These are phyloP conservation scores for Acarospora socialis DNA, from an alignment of 2,329 filamentous ascomycete species.

Conservation along the genomic window DNA sequence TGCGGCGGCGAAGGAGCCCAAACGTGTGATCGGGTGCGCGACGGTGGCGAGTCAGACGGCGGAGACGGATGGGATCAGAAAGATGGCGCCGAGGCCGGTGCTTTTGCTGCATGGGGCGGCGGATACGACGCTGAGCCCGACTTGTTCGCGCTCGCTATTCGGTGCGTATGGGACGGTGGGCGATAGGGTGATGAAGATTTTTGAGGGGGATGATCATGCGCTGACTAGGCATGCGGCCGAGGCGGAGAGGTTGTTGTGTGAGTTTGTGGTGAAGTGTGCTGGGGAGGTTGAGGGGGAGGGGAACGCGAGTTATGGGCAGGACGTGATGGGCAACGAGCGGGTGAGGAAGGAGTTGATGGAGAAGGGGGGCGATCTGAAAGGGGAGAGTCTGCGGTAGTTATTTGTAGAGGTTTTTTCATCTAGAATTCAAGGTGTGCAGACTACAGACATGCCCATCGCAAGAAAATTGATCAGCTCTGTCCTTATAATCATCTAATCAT, in stretches of 20 bases:
- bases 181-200: conserved; percentile 23
- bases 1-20: conserved; percentile 19
- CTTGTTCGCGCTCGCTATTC: conserved; percentile 25
- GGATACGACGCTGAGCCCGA: conserved; percentile 22
- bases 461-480: too few relatives aligned
- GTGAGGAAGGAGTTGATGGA: not conserved
- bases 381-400: too few relatives aligned
- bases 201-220: conserved; percentile 29
- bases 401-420: too few relatives aligned
- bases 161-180: conserved; percentile 23
- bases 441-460: too few relatives aligned
- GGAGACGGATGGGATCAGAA: conserved; percentile 21
- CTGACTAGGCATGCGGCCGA: conserved; percentile 23
- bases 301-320: not conserved
- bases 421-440: too few relatives aligned
- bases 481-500: too few relatives aligned
- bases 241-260: conserved; percentile 27
- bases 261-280: conserved; percentile 25
- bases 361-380: not conserved
- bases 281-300: conserved; percentile 14
- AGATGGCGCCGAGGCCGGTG: conserved; percentile 22
- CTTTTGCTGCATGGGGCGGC: conserved; percentile 27
- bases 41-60: conserved; percentile 28
- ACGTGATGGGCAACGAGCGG: not conserved
- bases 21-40: conserved; percentile 24